These are phyloP conservation scores for Diaporthe citri DNA, from an alignment of 2,329 filamentous ascomycete genomes.

Conservation along the genomic window DNA sequence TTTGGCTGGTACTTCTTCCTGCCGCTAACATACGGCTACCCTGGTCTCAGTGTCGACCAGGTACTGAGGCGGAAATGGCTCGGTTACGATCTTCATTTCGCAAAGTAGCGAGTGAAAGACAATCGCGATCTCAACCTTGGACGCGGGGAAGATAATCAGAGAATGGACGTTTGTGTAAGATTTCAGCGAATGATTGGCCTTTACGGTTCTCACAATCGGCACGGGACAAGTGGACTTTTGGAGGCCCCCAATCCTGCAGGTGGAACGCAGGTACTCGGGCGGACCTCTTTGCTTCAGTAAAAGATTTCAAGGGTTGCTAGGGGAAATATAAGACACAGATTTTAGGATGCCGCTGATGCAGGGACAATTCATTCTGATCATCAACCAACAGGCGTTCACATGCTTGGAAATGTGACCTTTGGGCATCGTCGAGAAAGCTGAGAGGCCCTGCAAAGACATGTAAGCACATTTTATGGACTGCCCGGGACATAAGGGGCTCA, in stretches of 20 bases:
- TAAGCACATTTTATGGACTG: background rate
- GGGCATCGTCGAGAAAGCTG: background rate
- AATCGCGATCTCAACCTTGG: background rate
- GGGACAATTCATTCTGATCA: background rate
- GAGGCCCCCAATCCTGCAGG: background rate
- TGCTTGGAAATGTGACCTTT: background rate
- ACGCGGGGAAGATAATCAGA: background rate
- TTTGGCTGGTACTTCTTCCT: slow-evolving; percentile 94
- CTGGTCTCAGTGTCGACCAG: slow-evolving; percentile 83
- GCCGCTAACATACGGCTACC: slow-evolving; percentile 94
- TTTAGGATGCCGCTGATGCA: background rate
- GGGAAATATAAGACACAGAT: background rate
- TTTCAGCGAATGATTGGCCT: slow-evolving; percentile 24
- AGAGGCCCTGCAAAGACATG: background rate
- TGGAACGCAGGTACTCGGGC: background rate
- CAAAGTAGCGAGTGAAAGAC: slow-evolving; percentile 75
- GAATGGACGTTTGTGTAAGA: slow-evolving; percentile 29
- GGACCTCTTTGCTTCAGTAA: background rate
- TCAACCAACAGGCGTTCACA: background rate
- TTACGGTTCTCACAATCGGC: slow-evolving; percentile 1
- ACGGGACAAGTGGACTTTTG: background rate
- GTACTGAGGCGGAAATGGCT: slow-evolving; percentile 93
- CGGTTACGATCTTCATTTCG: slow-evolving; percentile 97
- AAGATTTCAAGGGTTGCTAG: background rate
- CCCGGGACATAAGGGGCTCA: background rate